Evolutionary conservation across 306 rosid species (phyloP), one percentile per base, ranked within the genome.

Genomic region (Gillenia trifoliata): DNA sequence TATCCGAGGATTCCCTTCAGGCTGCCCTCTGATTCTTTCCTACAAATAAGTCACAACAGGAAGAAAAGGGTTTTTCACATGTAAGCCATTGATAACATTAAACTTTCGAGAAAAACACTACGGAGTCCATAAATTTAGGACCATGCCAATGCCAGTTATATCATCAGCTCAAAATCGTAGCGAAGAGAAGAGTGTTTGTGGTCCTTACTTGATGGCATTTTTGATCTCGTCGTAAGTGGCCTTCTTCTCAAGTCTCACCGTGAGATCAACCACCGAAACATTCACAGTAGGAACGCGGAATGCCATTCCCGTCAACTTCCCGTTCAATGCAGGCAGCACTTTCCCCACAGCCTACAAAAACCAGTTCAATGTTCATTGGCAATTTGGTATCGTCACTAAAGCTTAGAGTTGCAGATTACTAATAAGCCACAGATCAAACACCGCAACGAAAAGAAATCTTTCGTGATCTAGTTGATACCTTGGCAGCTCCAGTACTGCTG

Each of bases 401-500:
- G n/a, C n/a, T n/a, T n/a, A n/a, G n/a, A n/a, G n/a, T n/a, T n/a
- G n/a, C n/a, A n/a, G n/a, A n/a, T n/a, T n/a, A n/a, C n/a, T n/a
- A 9, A 43, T 69, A 33, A 54, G 1, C 23, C 11, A 5, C 2
- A 29, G 22, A n/a, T 6, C 8, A 13, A n/a, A n/a, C n/a, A n/a
- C n/a, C n/a, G n/a, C n/a, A n/a, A n/a, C n/a, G n/a, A n/a, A n/a
- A n/a, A n/a, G n/a, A n/a, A n/a, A n/a, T n/a, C n/a, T n/a, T n/a
- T n/a, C n/a, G n/a, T n/a, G n/a, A n/a, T 40, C 6, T 8, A 23
- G 34, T 40, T 23, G 31, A 45, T 86, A 93, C 97, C 97, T 91
- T 90, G 20, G 97, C 97, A 78, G 98, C 97, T 71, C 97, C 96
- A 25, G 97, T 94, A 86, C 97, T 91, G 83, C 97, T 94, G 78